Evolutionary conservation across 345 rosid genomes (phyloP).

Genomic region (Syzygium oleosum): DNA sequence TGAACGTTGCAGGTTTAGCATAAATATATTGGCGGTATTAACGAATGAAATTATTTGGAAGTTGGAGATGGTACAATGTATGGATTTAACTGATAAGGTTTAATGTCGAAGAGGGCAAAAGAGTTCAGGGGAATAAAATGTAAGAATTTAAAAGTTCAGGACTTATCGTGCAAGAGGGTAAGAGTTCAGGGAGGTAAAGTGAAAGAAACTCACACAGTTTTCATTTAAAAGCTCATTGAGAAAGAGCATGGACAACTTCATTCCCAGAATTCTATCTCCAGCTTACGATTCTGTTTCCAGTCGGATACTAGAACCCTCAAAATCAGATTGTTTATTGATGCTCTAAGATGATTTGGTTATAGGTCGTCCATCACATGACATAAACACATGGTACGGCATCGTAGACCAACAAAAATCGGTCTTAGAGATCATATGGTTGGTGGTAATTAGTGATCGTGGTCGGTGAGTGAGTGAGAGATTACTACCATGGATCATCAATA

Average conservation of each 20-base stretch:
- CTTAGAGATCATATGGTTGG: neutral
- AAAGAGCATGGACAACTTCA: neutral
- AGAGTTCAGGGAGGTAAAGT: neutral
- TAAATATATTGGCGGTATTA: neutral
- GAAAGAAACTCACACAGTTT: neutral
- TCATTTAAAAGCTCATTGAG: neutral
- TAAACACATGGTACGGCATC: neutral
- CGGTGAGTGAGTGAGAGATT: neutral
- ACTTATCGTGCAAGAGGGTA: neutral
- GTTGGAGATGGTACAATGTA: neutral
- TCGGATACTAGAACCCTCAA: neutral
- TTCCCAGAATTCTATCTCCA: neutral
- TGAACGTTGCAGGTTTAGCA: neutral
- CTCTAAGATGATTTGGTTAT: neutral
- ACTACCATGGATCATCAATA: neutral
- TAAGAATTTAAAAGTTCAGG: neutral
- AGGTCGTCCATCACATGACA: neutral
- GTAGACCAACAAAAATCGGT: neutral
- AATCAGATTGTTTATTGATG: neutral
- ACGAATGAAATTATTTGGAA: neutral
- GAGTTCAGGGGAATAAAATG: neutral
- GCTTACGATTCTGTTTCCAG: neutral
- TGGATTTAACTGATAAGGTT: neutral
- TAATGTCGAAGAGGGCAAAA: neutral
- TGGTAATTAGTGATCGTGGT: neutral